Percentiles rank a stretch among this genome's conserved stretches.
These are phyloP conservation scores for Backusella luteola DNA, from an alignment of 192 early-diverging fungal species.

Conservation along the genomic window DNA sequence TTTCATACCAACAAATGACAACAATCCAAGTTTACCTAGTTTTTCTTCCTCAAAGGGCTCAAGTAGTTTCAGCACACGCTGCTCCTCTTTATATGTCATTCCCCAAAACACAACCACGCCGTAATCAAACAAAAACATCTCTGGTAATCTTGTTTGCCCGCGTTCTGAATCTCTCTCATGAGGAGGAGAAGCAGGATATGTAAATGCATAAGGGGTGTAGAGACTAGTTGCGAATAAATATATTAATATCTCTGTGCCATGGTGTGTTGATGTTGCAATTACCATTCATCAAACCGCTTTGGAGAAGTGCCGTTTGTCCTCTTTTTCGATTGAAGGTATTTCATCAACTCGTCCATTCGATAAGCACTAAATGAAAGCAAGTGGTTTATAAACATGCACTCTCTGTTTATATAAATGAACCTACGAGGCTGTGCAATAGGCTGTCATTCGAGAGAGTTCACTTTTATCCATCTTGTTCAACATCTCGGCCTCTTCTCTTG, in stretches of 20 bases:
- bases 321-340: conserved; percentile 69
- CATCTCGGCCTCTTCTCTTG: conserved; percentile 67
- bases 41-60: conserved; percentile 74
- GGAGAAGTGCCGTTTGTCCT: conserved; percentile 62
- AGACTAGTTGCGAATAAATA: conserved; percentile 30
- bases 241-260: neutral
- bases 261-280: neutral
- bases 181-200: conserved; percentile 42
- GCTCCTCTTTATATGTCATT: conserved; percentile 82
- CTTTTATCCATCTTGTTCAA: conserved; percentile 73
- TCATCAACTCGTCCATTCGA: conserved; percentile 72
- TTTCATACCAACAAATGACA: no score
- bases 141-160: conserved; percentile 36
- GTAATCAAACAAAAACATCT: conserved; percentile 91
- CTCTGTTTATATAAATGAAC: neutral
- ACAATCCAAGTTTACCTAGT: conserved; percentile 33
- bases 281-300: conserved; percentile 83
- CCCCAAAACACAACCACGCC: conserved; percentile 97
- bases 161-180: conserved; percentile 4
- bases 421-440: conserved; percentile 81
- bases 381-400: neutral
- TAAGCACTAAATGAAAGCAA: conserved; percentile 48
- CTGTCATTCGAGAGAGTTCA: conserved; percentile 76
- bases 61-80: conserved; percentile 70
- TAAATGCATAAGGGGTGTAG: conserved; percentile 54